phyloP scores from a whole-genome alignment of 2,329 filamentous ascomycete species.

The Coccinonectria pachysandricola region DNA sequence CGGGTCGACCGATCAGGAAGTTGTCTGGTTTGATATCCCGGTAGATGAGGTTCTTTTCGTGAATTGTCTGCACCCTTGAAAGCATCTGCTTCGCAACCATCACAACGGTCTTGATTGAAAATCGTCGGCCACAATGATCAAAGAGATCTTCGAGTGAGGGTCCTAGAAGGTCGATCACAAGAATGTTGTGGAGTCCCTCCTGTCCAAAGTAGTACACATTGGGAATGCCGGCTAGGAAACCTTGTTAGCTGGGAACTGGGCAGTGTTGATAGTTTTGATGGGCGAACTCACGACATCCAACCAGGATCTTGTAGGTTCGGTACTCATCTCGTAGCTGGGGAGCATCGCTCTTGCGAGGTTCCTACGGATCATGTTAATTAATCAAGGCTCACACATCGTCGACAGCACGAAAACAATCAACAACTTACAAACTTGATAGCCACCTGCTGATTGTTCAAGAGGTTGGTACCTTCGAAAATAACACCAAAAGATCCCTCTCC shows the following conservation, averaged over 20 bases:
- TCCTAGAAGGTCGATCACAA: conserved; percentile 92
- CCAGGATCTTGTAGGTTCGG: conserved; percentile 97
- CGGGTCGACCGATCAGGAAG: conserved; percentile 89
- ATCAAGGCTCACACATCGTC: background rate
- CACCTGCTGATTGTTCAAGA: conserved; percentile 97
- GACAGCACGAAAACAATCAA: background rate
- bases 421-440: conserved; percentile 92
- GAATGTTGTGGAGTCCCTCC: conserved; percentile 95
- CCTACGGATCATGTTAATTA: conserved; percentile 39
- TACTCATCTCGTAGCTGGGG: conserved; percentile 97
- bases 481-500: conserved; percentile 98
- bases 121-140: conserved; percentile 90
- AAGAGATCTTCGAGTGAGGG: conserved; percentile 95
- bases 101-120: conserved; percentile 94
- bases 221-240: conserved; percentile 72
- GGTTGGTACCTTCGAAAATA: conserved; percentile 96
- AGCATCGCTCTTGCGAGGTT: conserved; percentile 97
- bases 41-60: conserved; percentile 99
- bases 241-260: conserved; percentile 23
- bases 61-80: conserved; percentile 83
- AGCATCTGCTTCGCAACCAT: conserved; percentile 99
- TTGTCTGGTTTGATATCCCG: conserved; percentile 99
- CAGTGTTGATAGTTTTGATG: conserved; percentile 1
- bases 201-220: conserved; percentile 99
- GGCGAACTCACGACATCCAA: conserved; percentile 92